Evolutionary conservation across 2,329 filamentous ascomycete species (phyloP).

Genomic region (Neodidymelliopsis sp.): DNA sequence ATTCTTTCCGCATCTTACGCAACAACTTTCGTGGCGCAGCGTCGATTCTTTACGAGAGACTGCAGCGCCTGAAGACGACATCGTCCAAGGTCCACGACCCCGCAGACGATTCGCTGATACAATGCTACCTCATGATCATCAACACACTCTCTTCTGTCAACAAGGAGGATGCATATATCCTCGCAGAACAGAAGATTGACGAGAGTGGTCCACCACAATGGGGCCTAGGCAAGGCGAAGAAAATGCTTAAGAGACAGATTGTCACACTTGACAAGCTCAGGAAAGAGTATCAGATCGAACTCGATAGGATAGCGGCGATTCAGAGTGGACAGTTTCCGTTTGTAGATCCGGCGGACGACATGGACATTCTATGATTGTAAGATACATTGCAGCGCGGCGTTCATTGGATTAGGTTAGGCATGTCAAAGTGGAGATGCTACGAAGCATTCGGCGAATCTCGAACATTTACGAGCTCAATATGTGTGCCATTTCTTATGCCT

Average conservation of each 20-base stretch:
- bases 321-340: conserved; percentile 91
- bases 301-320: conserved; percentile 88
- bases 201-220: conserved; percentile 43
- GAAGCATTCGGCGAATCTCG: conserved; percentile 3
- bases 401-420: conserved; percentile 9
- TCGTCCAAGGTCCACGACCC: conserved; percentile 51
- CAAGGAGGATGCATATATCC: conserved; percentile 82
- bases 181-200: conserved; percentile 59
- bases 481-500: too few species aligned
- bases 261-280: conserved; percentile 86
- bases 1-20: conserved; percentile 85
- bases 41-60: conserved; percentile 62
- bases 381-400: conserved; percentile 34
- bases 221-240: conserved; percentile 46
- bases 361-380: conserved; percentile 46
- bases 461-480: background rate
- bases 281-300: conserved; percentile 86
- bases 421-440: background rate
- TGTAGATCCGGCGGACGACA: conserved; percentile 48
- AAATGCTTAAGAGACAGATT: conserved; percentile 70
- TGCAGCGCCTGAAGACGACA: conserved; percentile 59
- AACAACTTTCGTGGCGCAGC: conserved; percentile 84
- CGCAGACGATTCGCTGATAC: conserved; percentile 65
- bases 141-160: conserved; percentile 90
- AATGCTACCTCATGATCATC: conserved; percentile 88